These are phyloP conservation scores for Apiotrichum akiyoshidainum DNA, from an alignment of 1,284 basidiomycete genomes.

Conservation along the genomic window DNA sequence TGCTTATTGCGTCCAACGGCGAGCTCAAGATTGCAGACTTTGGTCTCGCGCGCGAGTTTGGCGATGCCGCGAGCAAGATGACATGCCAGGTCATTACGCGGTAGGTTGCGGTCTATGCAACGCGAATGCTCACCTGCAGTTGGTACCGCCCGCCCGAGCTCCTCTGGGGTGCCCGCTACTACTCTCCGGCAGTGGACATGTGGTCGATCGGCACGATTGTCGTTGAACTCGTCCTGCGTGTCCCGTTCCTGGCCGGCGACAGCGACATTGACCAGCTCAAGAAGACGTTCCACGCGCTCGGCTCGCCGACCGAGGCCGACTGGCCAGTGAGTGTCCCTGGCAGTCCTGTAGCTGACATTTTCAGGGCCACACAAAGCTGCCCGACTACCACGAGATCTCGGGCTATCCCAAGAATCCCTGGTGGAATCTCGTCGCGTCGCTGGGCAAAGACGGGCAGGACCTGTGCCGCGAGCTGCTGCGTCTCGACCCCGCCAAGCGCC, in stretches of 20 bases:
- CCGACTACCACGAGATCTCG: conserved; percentile 78
- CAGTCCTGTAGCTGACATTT: neutral
- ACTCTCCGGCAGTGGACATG: conserved; percentile 96
- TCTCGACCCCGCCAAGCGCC: conserved; percentile 81
- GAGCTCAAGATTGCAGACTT: conserved; percentile 98
- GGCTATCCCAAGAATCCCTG: conserved; percentile 67
- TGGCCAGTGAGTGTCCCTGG: conserved; percentile 71
- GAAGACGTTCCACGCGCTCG: conserved; percentile 88
- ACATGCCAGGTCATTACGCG: conserved; percentile 96
- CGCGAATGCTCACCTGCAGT: conserved; percentile 52
- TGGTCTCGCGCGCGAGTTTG: conserved; percentile 91
- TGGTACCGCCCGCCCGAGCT: conserved; percentile 99
- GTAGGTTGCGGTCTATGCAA: conserved; percentile 51
- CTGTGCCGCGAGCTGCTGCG: conserved; percentile 73
- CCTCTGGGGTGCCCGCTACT: conserved; percentile 90
- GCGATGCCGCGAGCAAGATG: conserved; percentile 81
- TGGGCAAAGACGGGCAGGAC: conserved; percentile 80
- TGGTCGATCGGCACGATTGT: conserved; percentile 99
- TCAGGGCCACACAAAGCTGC: conserved; percentile 85
- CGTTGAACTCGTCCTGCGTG: conserved; percentile 76
- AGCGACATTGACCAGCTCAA: conserved; percentile 95
- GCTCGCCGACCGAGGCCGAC: conserved; percentile 90
- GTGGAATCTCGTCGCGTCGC: conserved; percentile 79
- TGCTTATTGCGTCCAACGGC: conserved; percentile 86
- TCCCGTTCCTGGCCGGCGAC: conserved; percentile 92